Base-by-base conservation (phyloP, 2,329 filamentous ascomycete species). In the Colletotrichum sp. region DNA sequence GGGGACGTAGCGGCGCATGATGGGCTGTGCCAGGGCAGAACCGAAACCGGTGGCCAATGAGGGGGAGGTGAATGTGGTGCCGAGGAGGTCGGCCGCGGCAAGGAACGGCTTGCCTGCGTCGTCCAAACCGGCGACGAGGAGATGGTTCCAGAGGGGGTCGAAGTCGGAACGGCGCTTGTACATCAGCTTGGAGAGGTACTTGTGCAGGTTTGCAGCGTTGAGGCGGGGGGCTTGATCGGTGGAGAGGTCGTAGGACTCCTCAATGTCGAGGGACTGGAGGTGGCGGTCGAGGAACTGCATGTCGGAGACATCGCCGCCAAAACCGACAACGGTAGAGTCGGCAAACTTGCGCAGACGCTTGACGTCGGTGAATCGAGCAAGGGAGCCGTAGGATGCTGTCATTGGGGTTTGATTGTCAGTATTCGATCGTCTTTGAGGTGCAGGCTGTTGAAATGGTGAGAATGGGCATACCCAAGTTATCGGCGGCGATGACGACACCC, bases 251-350 rank as follows among this genome's bases (percentile, higher is more conserved):
- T 99, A 99, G 84, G 95, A 94, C 89, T 99, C 96, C 85, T 94
- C 91, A 85, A 98, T 95, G 84, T 95, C 93, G 81, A 99, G 94
- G 78, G 95, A 94, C 83, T 91, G 93, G 80, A 99, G 93, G 82
- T 98, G 92, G 81, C 97, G 93, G 91, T 98, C 95, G 80, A 99
- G 93, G 89, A 98, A 98, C 89, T 99, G 97, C 97, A 99, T 99
- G 89, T 99, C 97, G 79, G 95, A 98, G 81, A 99, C 94, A 88
- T 99, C 97, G 85, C 97, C 97, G 85, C 96, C 95, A 88, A 99
- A 98, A 82, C 97, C 97, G 83, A 99, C 90, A 77, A 99, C 92
- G 34, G 95, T 93, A 79, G 93, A 92, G 79, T 93, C 90, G 87
- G 96, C 95, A 87, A 99, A 99, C 81, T 93, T 91, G 81, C 95